phyloP scores from a whole-genome alignment of 2,329 filamentous ascomycete genomes.

The Fusarium ambrosium region DNA sequence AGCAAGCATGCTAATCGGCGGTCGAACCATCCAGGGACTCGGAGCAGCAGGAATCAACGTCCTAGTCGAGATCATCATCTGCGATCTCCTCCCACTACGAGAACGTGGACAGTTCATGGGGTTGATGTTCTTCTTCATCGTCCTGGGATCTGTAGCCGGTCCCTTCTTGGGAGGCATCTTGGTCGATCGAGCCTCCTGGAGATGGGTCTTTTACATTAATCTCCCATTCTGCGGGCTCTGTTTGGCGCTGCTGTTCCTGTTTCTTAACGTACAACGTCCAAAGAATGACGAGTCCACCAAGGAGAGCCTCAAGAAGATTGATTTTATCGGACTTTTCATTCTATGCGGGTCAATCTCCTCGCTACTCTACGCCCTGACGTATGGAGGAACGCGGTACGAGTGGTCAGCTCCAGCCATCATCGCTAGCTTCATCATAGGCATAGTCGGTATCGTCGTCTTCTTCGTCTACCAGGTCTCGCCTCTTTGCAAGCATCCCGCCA shows the following conservation, averaged over 20 bases:
- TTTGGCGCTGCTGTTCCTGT: conserved; percentile 37
- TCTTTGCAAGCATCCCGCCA: conserved; percentile 50
- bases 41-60: conserved; percentile 54
- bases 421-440: conserved; percentile 61
- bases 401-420: conserved; percentile 65
- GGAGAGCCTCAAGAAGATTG: conserved; percentile 47
- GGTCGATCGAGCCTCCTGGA: conserved; percentile 52
- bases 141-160: conserved; percentile 51
- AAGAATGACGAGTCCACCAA: conserved; percentile 20
- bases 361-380: conserved; percentile 65
- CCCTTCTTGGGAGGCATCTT: conserved; percentile 51
- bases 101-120: conserved; percentile 59
- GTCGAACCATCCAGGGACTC: conserved; percentile 60
- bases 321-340: conserved; percentile 58
- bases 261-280: conserved; percentile 42
- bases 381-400: conserved; percentile 64
- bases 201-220: conserved; percentile 61
- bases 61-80: conserved; percentile 50
- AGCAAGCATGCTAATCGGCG: background rate
- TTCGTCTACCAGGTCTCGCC: conserved; percentile 50
- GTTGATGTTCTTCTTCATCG: conserved; percentile 49
- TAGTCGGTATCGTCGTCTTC: conserved; percentile 53
- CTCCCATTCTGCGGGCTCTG: conserved; percentile 50
- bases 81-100: conserved; percentile 64
- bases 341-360: conserved; percentile 54